phyloP scores from a whole-genome alignment of 2,329 filamentous ascomycete genomes.

The Botrytis aclada region DNA sequence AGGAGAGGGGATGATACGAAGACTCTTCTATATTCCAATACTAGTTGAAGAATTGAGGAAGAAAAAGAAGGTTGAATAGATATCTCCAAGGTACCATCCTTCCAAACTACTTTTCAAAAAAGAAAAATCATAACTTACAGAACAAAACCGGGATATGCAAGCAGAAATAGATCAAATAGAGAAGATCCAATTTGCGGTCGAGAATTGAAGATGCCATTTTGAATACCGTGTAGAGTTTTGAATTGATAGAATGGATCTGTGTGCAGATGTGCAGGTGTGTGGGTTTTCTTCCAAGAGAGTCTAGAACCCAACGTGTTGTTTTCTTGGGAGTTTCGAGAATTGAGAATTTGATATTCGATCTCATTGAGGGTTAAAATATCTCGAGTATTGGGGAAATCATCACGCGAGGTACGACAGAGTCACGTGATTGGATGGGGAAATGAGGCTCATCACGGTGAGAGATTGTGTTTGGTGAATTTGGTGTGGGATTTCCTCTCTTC shows the following conservation, averaged over 20 bases:
- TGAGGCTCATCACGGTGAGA: neutral
- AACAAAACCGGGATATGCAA: constrained; percentile 61
- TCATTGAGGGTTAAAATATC: neutral
- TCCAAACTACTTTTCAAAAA: neutral
- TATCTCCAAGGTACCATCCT: neutral
- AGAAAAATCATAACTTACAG: constrained; percentile 42
- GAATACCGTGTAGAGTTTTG: neutral
- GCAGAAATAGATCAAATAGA: constrained; percentile 58
- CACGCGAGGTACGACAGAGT: neutral
- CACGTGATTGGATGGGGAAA: neutral
- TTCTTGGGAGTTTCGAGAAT: neutral
- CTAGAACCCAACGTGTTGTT: neutral
- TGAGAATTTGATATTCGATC: neutral
- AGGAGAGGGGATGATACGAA: neutral
- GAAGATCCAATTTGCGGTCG: constrained; percentile 35
- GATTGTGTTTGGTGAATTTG: neutral
- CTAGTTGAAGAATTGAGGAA: neutral
- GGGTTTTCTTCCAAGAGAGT: too few relatives aligned
- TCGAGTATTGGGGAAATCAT: neutral
- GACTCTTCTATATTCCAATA: neutral
- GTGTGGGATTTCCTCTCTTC: neutral
- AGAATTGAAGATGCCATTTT: constrained; percentile 34
- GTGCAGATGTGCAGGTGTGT: too few relatives aligned
- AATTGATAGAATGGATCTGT: neutral
- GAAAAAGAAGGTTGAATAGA: neutral